phyloP scores from a whole-genome alignment of 2,329 filamentous ascomycete genomes.

The Pestalotiopsis sp. region DNA sequence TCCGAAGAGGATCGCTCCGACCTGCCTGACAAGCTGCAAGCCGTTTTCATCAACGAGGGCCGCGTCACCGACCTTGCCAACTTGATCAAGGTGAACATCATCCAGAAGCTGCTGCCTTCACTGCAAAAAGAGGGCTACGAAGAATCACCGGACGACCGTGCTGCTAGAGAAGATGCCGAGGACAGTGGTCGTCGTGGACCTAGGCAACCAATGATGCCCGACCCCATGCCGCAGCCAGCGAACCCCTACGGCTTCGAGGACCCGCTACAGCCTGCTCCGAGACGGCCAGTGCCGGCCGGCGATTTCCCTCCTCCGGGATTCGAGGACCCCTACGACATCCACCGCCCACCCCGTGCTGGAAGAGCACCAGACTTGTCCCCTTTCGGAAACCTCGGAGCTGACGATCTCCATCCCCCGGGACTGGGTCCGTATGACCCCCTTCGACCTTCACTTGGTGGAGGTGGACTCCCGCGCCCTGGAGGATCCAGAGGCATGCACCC shows the following conservation, averaged over 20 bases:
- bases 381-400: constrained; percentile 71
- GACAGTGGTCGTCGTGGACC: constrained; percentile 44
- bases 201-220: constrained; percentile 47
- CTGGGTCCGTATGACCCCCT: constrained; percentile 86
- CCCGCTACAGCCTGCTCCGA: constrained; percentile 63
- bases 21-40: constrained; percentile 50
- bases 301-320: constrained; percentile 89
- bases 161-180: constrained; percentile 43
- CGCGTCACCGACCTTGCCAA: constrained; percentile 70
- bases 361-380: constrained; percentile 52
- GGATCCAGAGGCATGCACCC: constrained; percentile 89
- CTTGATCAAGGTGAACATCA: constrained; percentile 75
- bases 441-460: constrained; percentile 65
- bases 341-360: constrained; percentile 61
- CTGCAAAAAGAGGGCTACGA: constrained; percentile 80
- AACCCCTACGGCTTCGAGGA: constrained; percentile 70
- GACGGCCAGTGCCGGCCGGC: constrained; percentile 65
- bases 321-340: constrained; percentile 89
- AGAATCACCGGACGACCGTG: constrained; percentile 51
- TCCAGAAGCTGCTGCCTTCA: constrained; percentile 81
- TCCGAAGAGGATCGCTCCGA: constrained; percentile 53
- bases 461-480: constrained; percentile 58
- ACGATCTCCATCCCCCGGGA: constrained; percentile 86
- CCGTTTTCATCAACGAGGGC: constrained; percentile 74
- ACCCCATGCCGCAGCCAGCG: constrained; percentile 59